Conservation (phyloP, 202 grass and related monocot species). For the Eragrostis tef region DNA sequence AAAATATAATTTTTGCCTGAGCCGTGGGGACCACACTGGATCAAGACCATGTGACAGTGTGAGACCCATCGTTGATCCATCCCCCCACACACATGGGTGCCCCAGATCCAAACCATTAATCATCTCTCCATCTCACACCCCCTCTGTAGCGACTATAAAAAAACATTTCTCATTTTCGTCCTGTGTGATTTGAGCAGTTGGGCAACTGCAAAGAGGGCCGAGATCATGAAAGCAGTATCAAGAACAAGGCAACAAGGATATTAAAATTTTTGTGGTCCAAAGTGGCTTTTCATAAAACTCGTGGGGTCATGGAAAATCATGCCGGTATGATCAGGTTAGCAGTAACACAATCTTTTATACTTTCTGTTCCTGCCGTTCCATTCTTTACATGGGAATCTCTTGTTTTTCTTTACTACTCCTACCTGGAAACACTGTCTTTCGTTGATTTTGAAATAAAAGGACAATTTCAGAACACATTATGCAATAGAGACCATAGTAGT, state of each 20-base stretch:
- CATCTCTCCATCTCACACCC: background rate
- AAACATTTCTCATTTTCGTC: background rate
- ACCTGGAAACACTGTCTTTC: background rate
- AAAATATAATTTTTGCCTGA: background rate
- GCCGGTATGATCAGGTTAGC: constrained; percentile 29
- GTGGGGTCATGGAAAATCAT: constrained; percentile 36
- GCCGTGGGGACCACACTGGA: constrained; percentile 17
- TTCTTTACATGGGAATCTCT: background rate
- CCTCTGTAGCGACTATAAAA: background rate
- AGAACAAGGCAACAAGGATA: background rate
- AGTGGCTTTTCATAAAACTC: background rate
- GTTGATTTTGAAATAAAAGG: background rate
- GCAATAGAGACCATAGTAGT: no score
- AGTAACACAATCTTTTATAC: background rate
- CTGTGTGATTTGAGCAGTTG: background rate
- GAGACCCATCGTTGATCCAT: background rate
- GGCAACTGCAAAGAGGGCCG: background rate
- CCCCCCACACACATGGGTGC: constrained; percentile 10
- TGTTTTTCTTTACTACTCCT: background rate
- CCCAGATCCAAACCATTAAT: constrained; percentile 38
- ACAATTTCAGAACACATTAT: background rate
- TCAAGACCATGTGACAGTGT: constrained; percentile 28
- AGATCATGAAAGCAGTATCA: background rate
- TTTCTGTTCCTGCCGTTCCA: background rate
- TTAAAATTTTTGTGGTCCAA: constrained; percentile 34